These are phyloP conservation scores for Naumovozyma dairenensis DNA, from an alignment of 805 yeast genomes.

Conservation along the genomic window DNA sequence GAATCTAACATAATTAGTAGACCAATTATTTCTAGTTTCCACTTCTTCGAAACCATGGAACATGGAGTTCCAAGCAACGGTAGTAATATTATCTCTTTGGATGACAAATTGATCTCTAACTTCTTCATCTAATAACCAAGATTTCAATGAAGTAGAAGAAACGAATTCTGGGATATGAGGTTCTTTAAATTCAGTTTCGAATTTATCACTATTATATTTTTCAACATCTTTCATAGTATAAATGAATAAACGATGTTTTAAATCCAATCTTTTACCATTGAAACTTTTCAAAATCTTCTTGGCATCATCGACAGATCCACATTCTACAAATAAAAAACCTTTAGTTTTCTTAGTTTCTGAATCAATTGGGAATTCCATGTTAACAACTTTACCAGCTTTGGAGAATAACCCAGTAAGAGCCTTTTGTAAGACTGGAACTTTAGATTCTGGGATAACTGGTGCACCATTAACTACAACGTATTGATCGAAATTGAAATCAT, in stretches of 20 bases:
- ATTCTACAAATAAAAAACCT: slow-evolving; percentile 83
- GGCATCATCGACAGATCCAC: slow-evolving; percentile 55
- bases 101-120: slow-evolving; percentile 86
- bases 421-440: slow-evolving; percentile 72
- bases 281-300: slow-evolving; percentile 68
- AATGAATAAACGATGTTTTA: slow-evolving; percentile 79
- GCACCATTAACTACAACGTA: slow-evolving; percentile 89
- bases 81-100: slow-evolving; percentile 71
- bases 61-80: slow-evolving; percentile 78
- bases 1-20: slow-evolving; percentile 78
- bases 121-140: slow-evolving; percentile 82
- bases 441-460: slow-evolving; percentile 87
- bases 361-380: slow-evolving; percentile 70
- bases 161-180: slow-evolving; percentile 67
- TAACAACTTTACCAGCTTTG: slow-evolving; percentile 67
- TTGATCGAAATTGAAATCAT: slow-evolving; percentile 55
- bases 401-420: slow-evolving; percentile 75
- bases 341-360: slow-evolving; percentile 64
- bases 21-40: slow-evolving; percentile 77
- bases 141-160: slow-evolving; percentile 70
- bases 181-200: slow-evolving; percentile 52
- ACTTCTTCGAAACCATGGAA: slow-evolving; percentile 58
- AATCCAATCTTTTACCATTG: slow-evolving; percentile 86
- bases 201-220: slow-evolving; percentile 57
- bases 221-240: slow-evolving; percentile 79